Evolutionary conservation across 352 stramenopile species (phyloP).

Genomic region (Phytopythium chamaehyphon): DNA sequence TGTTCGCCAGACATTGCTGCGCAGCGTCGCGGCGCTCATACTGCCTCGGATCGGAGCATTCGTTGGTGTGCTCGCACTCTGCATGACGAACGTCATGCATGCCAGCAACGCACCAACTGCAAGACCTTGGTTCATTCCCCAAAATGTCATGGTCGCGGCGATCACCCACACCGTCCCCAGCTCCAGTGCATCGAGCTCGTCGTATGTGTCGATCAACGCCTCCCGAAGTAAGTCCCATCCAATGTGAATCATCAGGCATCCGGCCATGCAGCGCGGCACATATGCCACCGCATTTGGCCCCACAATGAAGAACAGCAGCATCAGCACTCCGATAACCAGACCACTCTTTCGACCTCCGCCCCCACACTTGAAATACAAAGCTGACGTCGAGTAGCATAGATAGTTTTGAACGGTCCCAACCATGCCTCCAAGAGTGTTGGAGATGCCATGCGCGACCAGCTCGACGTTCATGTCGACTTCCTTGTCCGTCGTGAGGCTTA

Average conservation of each 20-base stretch:
- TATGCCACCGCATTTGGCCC: constrained; percentile 82
- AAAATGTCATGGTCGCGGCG: constrained; percentile 88
- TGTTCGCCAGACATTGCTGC: constrained; percentile 67
- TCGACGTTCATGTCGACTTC: constrained; percentile 93
- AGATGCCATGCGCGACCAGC: constrained; percentile 90
- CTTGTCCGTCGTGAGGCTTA: constrained; percentile 76
- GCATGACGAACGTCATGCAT: constrained; percentile 89
- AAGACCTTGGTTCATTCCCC: constrained; percentile 90
- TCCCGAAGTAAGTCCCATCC: constrained; percentile 88
- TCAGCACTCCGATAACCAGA: constrained; percentile 57
- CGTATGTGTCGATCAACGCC: constrained; percentile 84
- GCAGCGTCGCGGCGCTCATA: constrained; percentile 89
- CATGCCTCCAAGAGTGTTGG: constrained; percentile 85
- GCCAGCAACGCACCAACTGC: constrained; percentile 85
- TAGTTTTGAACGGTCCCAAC: constrained; percentile 91
- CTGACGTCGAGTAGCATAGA: constrained; percentile 84
- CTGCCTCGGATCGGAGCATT: constrained; percentile 87
- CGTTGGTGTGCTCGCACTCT: constrained; percentile 78
- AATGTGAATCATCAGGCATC: constrained; percentile 90
- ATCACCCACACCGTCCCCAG: constrained; percentile 91
- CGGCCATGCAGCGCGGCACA: constrained; percentile 91
- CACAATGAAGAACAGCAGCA: constrained; percentile 87
- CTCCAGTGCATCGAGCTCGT: constrained; percentile 88
- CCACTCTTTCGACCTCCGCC: constrained; percentile 64
- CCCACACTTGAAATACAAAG: constrained; percentile 88